These are phyloP conservation scores for Ceratorhiza oryzae-sativae DNA, from an alignment of 1,284 basidiomycete species.

Conservation along the genomic window DNA sequence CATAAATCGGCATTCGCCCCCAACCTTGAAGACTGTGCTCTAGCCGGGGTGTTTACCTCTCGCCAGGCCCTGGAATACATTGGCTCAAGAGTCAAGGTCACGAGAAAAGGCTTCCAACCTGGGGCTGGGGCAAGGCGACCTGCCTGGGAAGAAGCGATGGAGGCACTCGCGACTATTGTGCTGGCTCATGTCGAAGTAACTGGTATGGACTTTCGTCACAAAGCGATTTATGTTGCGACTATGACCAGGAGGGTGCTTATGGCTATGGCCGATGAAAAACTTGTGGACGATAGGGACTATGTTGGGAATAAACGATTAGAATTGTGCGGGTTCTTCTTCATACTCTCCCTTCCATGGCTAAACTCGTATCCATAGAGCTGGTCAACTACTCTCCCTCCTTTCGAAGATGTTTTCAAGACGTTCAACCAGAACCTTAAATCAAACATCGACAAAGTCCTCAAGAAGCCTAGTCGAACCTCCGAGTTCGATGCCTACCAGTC, in stretches of 20 bases:
- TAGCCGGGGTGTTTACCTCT: constrained; percentile 88
- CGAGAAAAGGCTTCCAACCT: constrained; percentile 60
- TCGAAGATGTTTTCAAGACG: constrained; percentile 99
- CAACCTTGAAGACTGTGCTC: constrained; percentile 93
- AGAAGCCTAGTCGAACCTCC: constrained; percentile 93
- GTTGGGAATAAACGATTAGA: constrained; percentile 99
- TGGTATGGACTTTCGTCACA: constrained; percentile 90
- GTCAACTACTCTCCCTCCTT: constrained; percentile 95
- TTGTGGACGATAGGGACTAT: constrained; percentile 99
- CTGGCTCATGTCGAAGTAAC: constrained; percentile 95
- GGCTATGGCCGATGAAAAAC: constrained; percentile 95
- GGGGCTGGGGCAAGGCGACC: constrained; percentile 71
- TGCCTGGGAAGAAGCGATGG: constrained; percentile 92
- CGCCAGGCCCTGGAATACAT: constrained; percentile 97
- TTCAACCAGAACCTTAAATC: constrained; percentile 97
- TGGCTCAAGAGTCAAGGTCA: constrained; percentile 89
- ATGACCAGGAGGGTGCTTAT: constrained; percentile 97
- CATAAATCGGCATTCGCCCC: constrained; percentile 91
- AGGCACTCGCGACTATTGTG: constrained; percentile 96
- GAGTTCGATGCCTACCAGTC: constrained; percentile 97
- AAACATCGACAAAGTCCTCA: constrained; percentile 96
- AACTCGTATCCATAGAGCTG: constrained; percentile 67
- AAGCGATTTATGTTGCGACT: constrained; percentile 96
- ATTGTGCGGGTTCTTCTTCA: constrained; percentile 65
- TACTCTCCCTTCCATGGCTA: constrained; percentile 6